Base-by-base conservation (phyloP, 768 basidiomycete genomes). In the Rhizopogon vesiculosus region DNA sequence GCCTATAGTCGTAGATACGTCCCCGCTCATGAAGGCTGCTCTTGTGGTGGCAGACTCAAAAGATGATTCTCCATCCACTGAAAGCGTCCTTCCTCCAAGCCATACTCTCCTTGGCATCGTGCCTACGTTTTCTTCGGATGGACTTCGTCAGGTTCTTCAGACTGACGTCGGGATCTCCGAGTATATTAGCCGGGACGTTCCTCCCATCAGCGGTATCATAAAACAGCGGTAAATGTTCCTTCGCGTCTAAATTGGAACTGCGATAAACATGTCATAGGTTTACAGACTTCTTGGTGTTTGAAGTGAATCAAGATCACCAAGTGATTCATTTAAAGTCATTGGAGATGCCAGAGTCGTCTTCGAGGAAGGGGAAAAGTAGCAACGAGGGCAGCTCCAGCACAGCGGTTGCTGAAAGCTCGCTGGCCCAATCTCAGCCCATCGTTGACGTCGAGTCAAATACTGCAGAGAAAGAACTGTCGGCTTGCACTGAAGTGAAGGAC, bases 271-370 rank as follows among this genome's bases (percentile, higher is more conserved):
- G 19, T 45, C 51, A 28, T 65, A 97, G 95, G 64, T 98, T 98
- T 69, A 96, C 96, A 41, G 97, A 99, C 71, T 99, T 99, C 67
- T 64, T 98, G 63, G 97, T 99, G 18, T 89, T 81, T 64, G 97
- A 99, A 73, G 87, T 99, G 33, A 86, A 90, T 64, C 79, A 84
- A 57, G 86, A 91, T 60, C 81, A 86, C 43, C 83, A 89, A 59
- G 86, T 91, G 7, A 74, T 97, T 16, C 88, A 91, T 65, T 66
- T 99, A 35, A 91, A 91, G 67, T 82, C 84, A 52, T 79, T 98
- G 40, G 80, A 74, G 38, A 85, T 84, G 66, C 94, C 93, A 2
- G 76, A 80, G 56, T 77, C 77, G 25, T 68, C 83, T 25, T 63
- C 74, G 9, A 81, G 80, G 62, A 79, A 76, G 61, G 64, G 60